Conservation (phyloP, 2,329 filamentous ascomycete species). For the Whalleya microplaca region DNA sequence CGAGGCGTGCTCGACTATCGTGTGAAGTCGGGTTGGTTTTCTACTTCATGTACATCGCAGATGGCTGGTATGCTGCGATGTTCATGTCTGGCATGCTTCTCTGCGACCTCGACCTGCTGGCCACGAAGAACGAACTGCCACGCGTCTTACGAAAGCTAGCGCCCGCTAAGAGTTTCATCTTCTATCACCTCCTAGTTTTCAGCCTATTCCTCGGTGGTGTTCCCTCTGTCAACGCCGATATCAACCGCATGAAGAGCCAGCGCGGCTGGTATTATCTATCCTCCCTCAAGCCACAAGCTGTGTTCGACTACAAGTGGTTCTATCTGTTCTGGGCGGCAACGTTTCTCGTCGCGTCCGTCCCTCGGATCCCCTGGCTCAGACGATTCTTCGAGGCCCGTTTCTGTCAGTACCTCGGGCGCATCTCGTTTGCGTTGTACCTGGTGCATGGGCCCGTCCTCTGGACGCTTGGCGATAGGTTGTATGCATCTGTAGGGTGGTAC, state of each 20-base stretch:
- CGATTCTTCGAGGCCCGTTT: conserved; percentile 61
- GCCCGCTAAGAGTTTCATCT: conserved; percentile 55
- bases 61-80: conserved; percentile 65
- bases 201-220: conserved; percentile 64
- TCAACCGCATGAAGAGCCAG: conserved; percentile 54
- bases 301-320: conserved; percentile 70
- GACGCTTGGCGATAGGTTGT: conserved; percentile 64
- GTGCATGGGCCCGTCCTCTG: conserved; percentile 66
- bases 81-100: conserved; percentile 66
- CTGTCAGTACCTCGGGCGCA: conserved; percentile 64
- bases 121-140: conserved; percentile 54
- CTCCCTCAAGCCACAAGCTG: conserved; percentile 66
- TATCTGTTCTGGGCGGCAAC: conserved; percentile 65
- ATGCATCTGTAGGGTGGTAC: conserved; percentile 62
- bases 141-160: conserved; percentile 48
- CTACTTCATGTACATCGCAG: conserved; percentile 71
- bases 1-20: conserved; percentile 56
- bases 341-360: conserved; percentile 58
- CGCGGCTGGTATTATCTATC: conserved; percentile 66
- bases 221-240: conserved; percentile 54
- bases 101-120: conserved; percentile 63
- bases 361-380: conserved; percentile 61
- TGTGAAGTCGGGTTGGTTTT: conserved; percentile 56
- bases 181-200: conserved; percentile 54
- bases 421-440: conserved; percentile 67